Base-by-base conservation (phyloP, 495 filamentous ascomycete genomes). In the Thermothielavioides terrestris region DNA sequence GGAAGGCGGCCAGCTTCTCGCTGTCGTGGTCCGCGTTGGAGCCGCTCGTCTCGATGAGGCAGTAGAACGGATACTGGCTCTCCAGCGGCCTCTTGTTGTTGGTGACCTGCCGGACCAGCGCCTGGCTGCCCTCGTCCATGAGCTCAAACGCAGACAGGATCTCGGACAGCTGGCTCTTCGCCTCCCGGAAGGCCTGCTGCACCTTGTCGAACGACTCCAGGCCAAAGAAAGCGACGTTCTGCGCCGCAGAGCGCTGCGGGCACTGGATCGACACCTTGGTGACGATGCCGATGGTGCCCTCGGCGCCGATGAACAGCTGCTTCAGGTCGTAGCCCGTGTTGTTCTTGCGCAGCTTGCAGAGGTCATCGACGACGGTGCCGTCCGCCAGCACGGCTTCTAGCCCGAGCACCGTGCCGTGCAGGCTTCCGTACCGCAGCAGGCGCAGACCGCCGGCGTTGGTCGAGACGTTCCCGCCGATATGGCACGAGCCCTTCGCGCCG, bases 291-390 rank as follows among this genome's bases (percentile, higher is more conserved):
- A 98, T 83, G 7, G 92, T 97, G 18, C 92, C 92, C 64, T 98
- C 92, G 20, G 81, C 81, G 18, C 92, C 92, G 55, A 98, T 94
- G 66, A 97, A 96, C 20, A 98, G 78, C 68, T 98, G 92, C 75
- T 98, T 98, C 36, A 98, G 69, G 62, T 97, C 92, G 66, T 96
- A 97, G 20, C 92, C 92, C 7, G 46, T 98, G 70, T 98, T 98
- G 75, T 98, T 97, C 73, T 98, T 98, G 42, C 94, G 83, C 32
- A 97, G 70, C 45, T 75, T 87, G 46, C 78, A 85, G 21, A 98
- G 78, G 47, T 95, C 85, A 53, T 98, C 83, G 12, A 98, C 75
- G 47, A 98, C 78, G 11, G 88, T 94, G 27, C 92, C 92, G 59
- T 97, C 86, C 6, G 92, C 85, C 27, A 97, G 70, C 15, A 98